These are phyloP conservation scores for Starmerella bombicola DNA, from an alignment of 805 yeast genomes.

Conservation along the genomic window DNA sequence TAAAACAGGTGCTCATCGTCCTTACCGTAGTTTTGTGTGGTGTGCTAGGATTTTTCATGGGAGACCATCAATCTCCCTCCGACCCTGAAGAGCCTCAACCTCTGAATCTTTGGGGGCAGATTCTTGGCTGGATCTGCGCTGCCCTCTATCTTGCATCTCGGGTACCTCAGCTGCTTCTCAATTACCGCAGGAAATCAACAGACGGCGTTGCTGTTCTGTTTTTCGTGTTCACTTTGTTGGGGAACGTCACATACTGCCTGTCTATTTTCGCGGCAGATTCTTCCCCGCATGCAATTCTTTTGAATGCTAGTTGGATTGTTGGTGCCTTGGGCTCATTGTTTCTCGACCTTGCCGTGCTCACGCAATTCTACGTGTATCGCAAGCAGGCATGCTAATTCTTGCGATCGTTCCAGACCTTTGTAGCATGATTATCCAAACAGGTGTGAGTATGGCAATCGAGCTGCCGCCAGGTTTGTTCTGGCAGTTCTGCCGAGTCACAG, in stretches of 20 bases:
- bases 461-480: too few relatives aligned
- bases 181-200: constrained; percentile 76
- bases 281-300: constrained; percentile 53
- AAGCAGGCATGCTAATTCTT: too few relatives aligned
- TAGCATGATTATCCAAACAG: not conserved
- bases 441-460: too few relatives aligned
- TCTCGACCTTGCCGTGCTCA: constrained; percentile 71
- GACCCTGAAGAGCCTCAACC: constrained; percentile 36
- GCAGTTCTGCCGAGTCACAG: too few relatives aligned
- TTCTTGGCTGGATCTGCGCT: constrained; percentile 58
- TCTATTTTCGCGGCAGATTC: constrained; percentile 62
- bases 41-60: constrained; percentile 72
- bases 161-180: constrained; percentile 79
- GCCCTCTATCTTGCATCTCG: constrained; percentile 62
- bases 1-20: constrained; percentile 40
- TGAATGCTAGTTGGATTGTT: constrained; percentile 84
- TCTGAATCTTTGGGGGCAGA: constrained; percentile 66
- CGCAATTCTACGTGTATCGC: constrained; percentile 67
- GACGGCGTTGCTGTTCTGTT: constrained; percentile 92
- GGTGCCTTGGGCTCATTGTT: constrained; percentile 82
- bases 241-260: constrained; percentile 80
- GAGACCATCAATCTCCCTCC: constrained; percentile 39
- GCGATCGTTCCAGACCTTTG: not conserved
- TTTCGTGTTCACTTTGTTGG: constrained; percentile 88
- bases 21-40: constrained; percentile 62